These are phyloP conservation scores for Boechera stricta DNA, from an alignment of 345 rosid genomes.

Conservation along the genomic window DNA sequence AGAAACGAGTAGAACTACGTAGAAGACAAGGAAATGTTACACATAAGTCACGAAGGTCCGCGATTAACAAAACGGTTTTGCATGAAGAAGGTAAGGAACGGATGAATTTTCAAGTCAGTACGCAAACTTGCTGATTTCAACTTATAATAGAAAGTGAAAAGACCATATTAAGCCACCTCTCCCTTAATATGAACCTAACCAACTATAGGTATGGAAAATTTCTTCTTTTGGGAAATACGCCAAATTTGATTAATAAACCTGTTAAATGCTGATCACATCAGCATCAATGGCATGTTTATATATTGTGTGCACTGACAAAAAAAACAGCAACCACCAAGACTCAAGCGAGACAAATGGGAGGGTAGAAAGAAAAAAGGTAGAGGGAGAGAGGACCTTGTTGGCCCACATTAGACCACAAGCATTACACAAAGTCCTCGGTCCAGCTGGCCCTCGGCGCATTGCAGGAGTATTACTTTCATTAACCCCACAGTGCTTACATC, in stretches of 20 bases:
- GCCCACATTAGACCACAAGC: conserved; percentile 9
- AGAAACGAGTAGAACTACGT: neutral
- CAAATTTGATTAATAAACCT: neutral
- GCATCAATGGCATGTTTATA: neutral
- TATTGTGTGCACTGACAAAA: neutral
- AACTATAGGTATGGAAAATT: neutral
- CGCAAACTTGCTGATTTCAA: neutral
- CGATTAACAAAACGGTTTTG: neutral
- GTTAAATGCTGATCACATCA: neutral
- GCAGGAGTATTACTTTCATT: conserved; percentile 7
- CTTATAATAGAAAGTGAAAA: neutral
- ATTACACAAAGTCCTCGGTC: conserved; percentile 16
- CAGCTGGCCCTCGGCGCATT: neutral
- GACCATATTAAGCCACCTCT: neutral
- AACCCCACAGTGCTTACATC: neutral
- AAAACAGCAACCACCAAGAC: neutral
- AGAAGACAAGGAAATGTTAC: neutral
- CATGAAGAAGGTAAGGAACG: neutral
- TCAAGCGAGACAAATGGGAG: neutral
- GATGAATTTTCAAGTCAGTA: neutral
- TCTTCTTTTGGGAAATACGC: neutral
- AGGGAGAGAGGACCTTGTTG: conserved; percentile 1
- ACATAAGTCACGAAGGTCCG: neutral
- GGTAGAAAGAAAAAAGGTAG: neutral
- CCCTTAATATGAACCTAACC: neutral